Evolutionary conservation across 495 filamentous ascomycete genomes (phyloP), one percentile per base, ranked within the genome.

Genomic region (Trichoderma reesei): DNA sequence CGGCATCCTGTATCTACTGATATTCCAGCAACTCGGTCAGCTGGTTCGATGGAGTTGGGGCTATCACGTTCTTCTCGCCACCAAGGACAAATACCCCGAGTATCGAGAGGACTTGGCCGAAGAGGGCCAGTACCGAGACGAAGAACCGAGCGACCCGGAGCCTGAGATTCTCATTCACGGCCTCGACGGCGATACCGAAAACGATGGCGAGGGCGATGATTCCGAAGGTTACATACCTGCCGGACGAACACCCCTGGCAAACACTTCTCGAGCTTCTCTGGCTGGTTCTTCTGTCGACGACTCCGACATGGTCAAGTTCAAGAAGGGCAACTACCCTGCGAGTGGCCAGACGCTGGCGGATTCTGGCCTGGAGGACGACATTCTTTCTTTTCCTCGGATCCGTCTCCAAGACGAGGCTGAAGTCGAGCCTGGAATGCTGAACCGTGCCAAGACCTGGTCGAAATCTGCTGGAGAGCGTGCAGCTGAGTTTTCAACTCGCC

Each of bases 21-120:
- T 98, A 68, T 98, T 98, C 76, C 94, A 98, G 76, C 94, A 98
- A 72, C 84, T 98, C 18, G 94, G 94, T 31, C 94, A 98, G 73
- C 80, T 97, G 26, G 87, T 98, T 59, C 82, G 94, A 63, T 98
- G 94, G 94, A 97, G 90, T 67, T 98, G 95, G 95, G 94, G 94
- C 9, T 97, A 95, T 70, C 90, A 96, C 69, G 85, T 98, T 48
- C 78, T 98, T 16, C 80, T 98, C 8, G 92, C 91, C 16, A 90
- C 91, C 3, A 85, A 87, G 64, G 83, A 85, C 34, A 87, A 88
- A 64, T 88, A 89, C 66, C 80, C 79, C 20, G 85, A 87, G 44
- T 81, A 84, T 54, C 78, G 76, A 14, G 72, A 81, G 20, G 79
- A 82, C 44, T 72, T 74, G 5, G 75, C 87, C 16, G 88, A 91